Conservation (phyloP, 805 yeast species). For the Teunomyces atbi region DNA sequence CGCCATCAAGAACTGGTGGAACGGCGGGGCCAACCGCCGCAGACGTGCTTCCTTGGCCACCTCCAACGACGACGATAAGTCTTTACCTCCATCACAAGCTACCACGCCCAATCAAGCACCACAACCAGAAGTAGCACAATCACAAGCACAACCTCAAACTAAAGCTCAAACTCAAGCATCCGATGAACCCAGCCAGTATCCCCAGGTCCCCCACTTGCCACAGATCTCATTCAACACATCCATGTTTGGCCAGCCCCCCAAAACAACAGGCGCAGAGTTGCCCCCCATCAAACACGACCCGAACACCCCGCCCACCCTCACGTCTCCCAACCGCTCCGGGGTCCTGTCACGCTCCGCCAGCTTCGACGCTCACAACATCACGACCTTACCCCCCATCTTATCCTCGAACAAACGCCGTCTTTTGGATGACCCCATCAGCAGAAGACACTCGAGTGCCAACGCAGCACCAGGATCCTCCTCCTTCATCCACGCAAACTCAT, state of each 20-base stretch:
- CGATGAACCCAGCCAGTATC: constrained; percentile 7
- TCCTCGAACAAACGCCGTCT: constrained; percentile 13
- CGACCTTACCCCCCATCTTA: constrained; percentile 14
- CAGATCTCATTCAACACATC: constrained; percentile 42
- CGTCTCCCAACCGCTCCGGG: constrained; percentile 2
- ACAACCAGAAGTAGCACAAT: neutral
- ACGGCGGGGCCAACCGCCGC: constrained; percentile 86
- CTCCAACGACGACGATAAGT: constrained; percentile 10
- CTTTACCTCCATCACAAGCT: neutral
- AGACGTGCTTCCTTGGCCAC: constrained; percentile 44
- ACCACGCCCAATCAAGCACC: neutral
- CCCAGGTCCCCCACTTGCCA: constrained; percentile 23
- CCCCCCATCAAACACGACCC: constrained; percentile 2
- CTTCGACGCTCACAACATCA: constrained; percentile 7
- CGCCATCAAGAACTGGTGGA: constrained; percentile 95
- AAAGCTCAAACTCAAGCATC: neutral
- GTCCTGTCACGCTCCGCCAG: constrained; percentile 7
- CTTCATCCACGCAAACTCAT: constrained; percentile 6
- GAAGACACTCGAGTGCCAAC: constrained; percentile 15
- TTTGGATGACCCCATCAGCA: constrained; percentile 13
- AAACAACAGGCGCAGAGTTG: neutral
- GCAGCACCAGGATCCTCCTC: constrained; percentile 4
- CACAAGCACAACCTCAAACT: neutral
- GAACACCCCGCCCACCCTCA: constrained; percentile 7
- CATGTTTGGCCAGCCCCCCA: constrained; percentile 29